Evolutionary conservation across 805 yeast species (phyloP), one percentile per base, ranked within the genome.

Genomic region (Metschnikowia lochheadii): DNA sequence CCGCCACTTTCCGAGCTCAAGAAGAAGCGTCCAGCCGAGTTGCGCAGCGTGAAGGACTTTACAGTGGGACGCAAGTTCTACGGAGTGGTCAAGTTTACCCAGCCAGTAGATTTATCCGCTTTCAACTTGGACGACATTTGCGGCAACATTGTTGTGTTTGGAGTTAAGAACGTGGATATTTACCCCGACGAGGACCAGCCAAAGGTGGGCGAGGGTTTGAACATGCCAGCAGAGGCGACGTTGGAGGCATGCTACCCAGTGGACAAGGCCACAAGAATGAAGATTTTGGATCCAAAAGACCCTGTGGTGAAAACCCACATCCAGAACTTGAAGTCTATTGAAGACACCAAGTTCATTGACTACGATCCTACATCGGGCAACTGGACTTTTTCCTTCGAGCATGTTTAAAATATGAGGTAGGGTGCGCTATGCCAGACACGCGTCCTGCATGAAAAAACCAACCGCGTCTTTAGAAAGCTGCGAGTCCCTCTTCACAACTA

Each of bases 51-150:
- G 21, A 59, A 75, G 15, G 75, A 82, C 48, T 83, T 91, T 63
- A 78, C 78, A 14, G 81, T 94, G 52, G 99, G 98, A 5, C 84
- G 94, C 56, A 78, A 78, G 54, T 84, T 84, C 49, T 82, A 74
- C 61, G 99, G 99, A 42, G 73, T 80, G 48, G 78, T 94, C 44
- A 85, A 84, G 62, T 94, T 91, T 64, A 63, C 82, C 46, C 74
- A 78, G 48, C 95, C 97, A 0, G 95, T 94, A 43, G 97, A 94
- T 66, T 75, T 94, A 56, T 81, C 96, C 0, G 68, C 81, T 3
- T 75, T 84, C 57, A 77, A 81, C 46, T 66, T 82, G 49, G 78
- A 84, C 14, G 79, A 82, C 41, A 79, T 87, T 32, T 78, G 89
- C 41, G 90, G 89, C 20, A 80, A 78, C 20, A 59, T 87, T 15